phyloP scores from a whole-genome alignment of 1,284 basidiomycete species.

The Pseudozyma pruni region DNA sequence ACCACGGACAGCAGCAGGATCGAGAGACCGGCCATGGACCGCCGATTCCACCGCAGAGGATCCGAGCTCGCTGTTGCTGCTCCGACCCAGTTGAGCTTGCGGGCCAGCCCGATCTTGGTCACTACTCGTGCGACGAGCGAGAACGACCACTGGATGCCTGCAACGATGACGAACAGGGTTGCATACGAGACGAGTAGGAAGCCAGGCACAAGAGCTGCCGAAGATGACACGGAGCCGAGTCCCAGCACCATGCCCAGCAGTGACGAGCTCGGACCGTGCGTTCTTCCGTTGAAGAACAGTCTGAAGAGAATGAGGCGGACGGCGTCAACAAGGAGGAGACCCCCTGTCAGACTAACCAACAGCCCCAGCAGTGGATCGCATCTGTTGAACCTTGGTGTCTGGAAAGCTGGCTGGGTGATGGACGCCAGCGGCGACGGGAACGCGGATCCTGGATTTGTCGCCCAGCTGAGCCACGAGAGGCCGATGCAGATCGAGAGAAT shows the following conservation, averaged over 20 bases:
- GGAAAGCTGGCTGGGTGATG: constrained; percentile 27
- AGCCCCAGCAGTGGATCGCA: constrained; percentile 27
- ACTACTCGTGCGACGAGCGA: constrained; percentile 15
- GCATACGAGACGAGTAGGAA: constrained; percentile 36
- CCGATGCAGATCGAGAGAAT: constrained; percentile 39
- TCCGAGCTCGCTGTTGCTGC: constrained; percentile 21
- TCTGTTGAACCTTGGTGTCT: constrained; percentile 11
- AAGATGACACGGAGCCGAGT: constrained; percentile 17
- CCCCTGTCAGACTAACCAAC: constrained; percentile 8
- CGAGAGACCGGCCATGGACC: constrained; percentile 72
- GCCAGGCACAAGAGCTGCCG: constrained; percentile 23
- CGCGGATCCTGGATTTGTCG: constrained; percentile 4
- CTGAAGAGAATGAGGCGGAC: constrained; percentile 22
- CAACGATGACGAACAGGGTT: constrained; percentile 23
- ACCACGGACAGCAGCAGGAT: constrained; percentile 77
- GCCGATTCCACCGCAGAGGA: constrained; percentile 27
- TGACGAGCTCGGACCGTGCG: constrained; percentile 25
- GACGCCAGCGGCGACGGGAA: constrained; percentile 29
- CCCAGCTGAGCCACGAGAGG: constrained; percentile 35
- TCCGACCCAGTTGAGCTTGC: constrained; percentile 19
- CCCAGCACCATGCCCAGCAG: constrained; percentile 43
- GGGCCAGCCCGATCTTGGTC: constrained; percentile 9
- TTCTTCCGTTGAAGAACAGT: constrained; percentile 3
- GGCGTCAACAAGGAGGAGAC: constrained; percentile 19
- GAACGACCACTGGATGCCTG: constrained; percentile 27